Evolutionary conservation across 176 grass and related monocot genomes (phyloP).

Genomic region (Triticum dicoccoides): DNA sequence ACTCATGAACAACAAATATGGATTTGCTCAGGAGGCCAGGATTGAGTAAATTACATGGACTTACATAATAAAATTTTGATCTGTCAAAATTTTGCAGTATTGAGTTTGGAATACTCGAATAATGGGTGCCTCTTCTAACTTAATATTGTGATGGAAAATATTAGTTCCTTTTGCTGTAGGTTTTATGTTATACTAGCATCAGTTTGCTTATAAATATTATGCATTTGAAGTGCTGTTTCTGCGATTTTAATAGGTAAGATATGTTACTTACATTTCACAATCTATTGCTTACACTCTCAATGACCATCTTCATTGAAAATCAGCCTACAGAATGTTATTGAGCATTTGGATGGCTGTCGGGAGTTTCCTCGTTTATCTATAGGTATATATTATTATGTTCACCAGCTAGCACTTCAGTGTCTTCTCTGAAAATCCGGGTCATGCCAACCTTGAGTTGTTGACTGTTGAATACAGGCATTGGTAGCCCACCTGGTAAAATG

Average conservation of each 20-base stretch:
- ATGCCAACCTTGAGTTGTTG: conserved; percentile 9
- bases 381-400: conserved; percentile 47
- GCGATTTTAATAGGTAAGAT: neutral
- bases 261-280: conserved; percentile 9
- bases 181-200: neutral
- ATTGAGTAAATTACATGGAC: neutral
- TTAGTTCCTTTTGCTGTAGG: neutral
- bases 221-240: neutral
- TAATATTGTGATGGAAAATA: neutral
- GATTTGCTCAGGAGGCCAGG: neutral
- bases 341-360: conserved; percentile 60
- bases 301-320: conserved; percentile 21
- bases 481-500: conserved; percentile 85
- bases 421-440: neutral
- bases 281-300: conserved; percentile 10
- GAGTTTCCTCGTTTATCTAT: conserved; percentile 88
- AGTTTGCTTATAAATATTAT: conserved; percentile 12
- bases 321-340: conserved; percentile 75
- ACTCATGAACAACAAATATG: neutral
- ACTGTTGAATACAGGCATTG: conserved; percentile 74
- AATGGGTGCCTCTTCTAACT: neutral
- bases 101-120: conserved; percentile 1
- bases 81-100: neutral
- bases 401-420: conserved; percentile 28
- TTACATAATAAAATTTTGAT: neutral